Conservation (phyloP, 441 rosid genomes). For the Aleurites moluccanus region DNA sequence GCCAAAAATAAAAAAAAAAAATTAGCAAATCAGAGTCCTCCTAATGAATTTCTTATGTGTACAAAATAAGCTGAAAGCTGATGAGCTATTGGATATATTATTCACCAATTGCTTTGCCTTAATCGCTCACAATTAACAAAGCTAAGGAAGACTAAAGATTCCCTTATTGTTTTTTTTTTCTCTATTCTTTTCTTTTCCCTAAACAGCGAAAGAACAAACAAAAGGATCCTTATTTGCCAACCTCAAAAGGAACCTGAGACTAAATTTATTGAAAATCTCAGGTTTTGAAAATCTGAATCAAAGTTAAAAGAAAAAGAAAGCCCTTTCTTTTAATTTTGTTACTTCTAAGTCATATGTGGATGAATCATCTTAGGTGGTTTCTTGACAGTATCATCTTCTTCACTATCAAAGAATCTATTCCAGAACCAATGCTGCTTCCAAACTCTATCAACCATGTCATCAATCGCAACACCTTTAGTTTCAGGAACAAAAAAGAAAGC, state of each 20-base stretch:
- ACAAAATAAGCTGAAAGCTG: too few relatives aligned
- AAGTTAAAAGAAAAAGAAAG: too few relatives aligned
- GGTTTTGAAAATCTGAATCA: not conserved
- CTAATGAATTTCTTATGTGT: not conserved
- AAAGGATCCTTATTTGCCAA: not conserved
- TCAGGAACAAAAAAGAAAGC: constrained; percentile 52
- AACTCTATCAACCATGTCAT: constrained; percentile 55
- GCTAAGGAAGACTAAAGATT: not conserved
- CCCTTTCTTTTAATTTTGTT: not conserved
- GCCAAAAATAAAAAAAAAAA: too few relatives aligned
- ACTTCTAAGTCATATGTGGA: not conserved
- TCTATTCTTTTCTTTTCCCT: too few relatives aligned
- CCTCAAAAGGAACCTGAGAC: not conserved
- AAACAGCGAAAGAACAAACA: not conserved
- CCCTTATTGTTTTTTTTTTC: not conserved
- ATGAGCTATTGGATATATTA: not conserved
- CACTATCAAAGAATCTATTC: constrained; percentile 47
- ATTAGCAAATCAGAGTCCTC: too few relatives aligned
- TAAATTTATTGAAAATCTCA: not conserved
- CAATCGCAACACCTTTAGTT: constrained; percentile 63
- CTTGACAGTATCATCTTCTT: not conserved
- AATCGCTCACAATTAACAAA: too few relatives aligned
- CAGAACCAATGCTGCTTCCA: constrained; percentile 63
- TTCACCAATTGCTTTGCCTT: not conserved
- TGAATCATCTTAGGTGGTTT: not conserved